Conservation (phyloP, 768 basidiomycete genomes). For the Trametes cubensis region DNA sequence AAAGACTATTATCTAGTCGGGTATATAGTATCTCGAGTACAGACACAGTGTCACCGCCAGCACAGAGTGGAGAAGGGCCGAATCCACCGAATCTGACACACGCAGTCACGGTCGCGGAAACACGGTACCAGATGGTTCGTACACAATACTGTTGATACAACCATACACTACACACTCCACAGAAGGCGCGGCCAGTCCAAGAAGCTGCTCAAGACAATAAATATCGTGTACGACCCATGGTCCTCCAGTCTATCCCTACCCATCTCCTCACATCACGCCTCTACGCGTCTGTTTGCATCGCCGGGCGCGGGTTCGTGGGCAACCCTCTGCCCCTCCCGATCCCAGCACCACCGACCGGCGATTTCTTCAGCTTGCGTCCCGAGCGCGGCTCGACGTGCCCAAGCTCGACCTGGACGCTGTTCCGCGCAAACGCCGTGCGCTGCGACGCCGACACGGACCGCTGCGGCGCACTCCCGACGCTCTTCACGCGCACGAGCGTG, state of each 20-base stretch:
- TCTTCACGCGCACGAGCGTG: conserved; percentile 22
- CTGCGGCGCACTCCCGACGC: conserved; percentile 24
- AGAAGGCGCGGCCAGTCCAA: neutral
- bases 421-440: conserved; percentile 20
- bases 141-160: conserved; percentile 12
- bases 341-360: neutral
- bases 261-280: no score
- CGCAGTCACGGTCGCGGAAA: neutral
- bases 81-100: neutral
- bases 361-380: neutral
- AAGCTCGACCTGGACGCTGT: conserved; percentile 25
- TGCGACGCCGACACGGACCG: conserved; percentile 22
- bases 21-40: no score
- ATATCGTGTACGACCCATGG: no score
- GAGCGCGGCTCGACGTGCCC: conserved; percentile 8
- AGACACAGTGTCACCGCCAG: no score
- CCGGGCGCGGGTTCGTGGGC: neutral
- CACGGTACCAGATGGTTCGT: neutral
- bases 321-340: neutral
- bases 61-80: no score
- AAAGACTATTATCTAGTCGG: no score
- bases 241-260: no score
- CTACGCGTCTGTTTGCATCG: no score
- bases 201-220: no score
- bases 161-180: conserved; percentile 11